Evolutionary conservation across 495 filamentous ascomycete genomes (phyloP).

Genomic region (Cercophora samala): DNA sequence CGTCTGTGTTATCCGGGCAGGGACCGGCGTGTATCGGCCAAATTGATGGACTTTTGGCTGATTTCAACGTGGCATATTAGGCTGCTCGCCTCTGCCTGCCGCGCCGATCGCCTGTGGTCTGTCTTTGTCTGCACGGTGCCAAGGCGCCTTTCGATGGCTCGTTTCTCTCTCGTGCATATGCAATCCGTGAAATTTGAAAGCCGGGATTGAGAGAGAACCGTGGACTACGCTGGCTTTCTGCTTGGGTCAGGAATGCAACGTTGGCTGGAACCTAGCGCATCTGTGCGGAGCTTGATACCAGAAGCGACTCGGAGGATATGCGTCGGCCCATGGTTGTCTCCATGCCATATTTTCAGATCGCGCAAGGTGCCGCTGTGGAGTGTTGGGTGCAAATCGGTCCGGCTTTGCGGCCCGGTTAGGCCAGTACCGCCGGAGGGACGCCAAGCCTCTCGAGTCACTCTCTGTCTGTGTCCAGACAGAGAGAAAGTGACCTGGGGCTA

Average conservation of each 20-base stretch:
- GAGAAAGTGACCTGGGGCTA: background rate
- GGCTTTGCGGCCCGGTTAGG: constrained; percentile 32
- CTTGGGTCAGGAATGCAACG: constrained; percentile 17
- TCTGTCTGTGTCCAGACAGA: background rate
- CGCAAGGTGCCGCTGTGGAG: constrained; percentile 15
- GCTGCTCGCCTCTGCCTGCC: constrained; percentile 25
- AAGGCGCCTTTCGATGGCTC: constrained; percentile 22
- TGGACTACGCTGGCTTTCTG: constrained; percentile 2
- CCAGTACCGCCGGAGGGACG: constrained; percentile 14
- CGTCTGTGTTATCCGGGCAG: constrained; percentile 8
- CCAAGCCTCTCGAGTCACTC: constrained; percentile 5
- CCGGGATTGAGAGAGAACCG: constrained; percentile 13
- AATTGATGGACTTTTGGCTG: constrained; percentile 37
- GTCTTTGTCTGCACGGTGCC: constrained; percentile 15
- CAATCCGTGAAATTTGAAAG: constrained; percentile 18
- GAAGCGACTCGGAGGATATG: constrained; percentile 16
- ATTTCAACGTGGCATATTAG: constrained; percentile 39
- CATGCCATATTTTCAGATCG: background rate
- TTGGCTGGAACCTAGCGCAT: constrained; percentile 3
- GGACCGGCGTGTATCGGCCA: constrained; percentile 23
- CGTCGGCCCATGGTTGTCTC: background rate
- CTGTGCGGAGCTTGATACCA: constrained; percentile 14
- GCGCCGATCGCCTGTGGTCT: constrained; percentile 17
- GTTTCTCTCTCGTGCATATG: constrained; percentile 31
- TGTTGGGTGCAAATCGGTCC: constrained; percentile 17